Evolutionary conservation across 306 rosid species (phyloP).

Genomic region (Vigna trinervia): DNA sequence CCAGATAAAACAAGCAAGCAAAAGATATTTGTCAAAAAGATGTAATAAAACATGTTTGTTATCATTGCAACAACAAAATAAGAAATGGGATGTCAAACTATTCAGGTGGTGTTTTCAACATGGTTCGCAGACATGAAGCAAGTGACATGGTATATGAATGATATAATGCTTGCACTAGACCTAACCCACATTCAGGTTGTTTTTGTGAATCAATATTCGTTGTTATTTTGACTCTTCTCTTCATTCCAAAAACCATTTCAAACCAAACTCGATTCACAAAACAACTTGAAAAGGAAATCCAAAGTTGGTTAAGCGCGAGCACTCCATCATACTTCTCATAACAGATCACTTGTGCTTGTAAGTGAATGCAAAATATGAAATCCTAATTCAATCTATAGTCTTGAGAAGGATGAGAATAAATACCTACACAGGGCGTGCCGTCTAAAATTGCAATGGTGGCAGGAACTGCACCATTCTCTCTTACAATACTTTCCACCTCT

Average conservation of each 20-base stretch:
- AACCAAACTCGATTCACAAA: background rate
- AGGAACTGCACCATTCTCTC: constrained; percentile 88
- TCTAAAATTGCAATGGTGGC: constrained; percentile 94
- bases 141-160: constrained; percentile 18
- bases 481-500: constrained; percentile 79
- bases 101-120: constrained; percentile 9
- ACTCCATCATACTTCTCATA: constrained; percentile 22
- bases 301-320: constrained; percentile 23
- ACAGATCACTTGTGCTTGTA: constrained; percentile 1
- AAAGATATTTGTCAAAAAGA: constrained; percentile 21
- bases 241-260: constrained; percentile 4
- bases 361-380: constrained; percentile 16
- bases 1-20: constrained; percentile 29
- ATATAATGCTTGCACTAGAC: constrained; percentile 19
- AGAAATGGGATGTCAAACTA: constrained; percentile 25
- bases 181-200: constrained; percentile 3
- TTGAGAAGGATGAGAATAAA: constrained; percentile 41
- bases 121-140: background rate
- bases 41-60: background rate
- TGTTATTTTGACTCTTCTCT: background rate
- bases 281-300: constrained; percentile 25
- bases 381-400: background rate
- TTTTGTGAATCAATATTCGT: background rate
- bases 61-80: constrained; percentile 17
- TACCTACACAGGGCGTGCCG: constrained; percentile 89